Base-by-base conservation (phyloP, 345 rosid genomes). In the Citrus mangshanensis region DNA sequence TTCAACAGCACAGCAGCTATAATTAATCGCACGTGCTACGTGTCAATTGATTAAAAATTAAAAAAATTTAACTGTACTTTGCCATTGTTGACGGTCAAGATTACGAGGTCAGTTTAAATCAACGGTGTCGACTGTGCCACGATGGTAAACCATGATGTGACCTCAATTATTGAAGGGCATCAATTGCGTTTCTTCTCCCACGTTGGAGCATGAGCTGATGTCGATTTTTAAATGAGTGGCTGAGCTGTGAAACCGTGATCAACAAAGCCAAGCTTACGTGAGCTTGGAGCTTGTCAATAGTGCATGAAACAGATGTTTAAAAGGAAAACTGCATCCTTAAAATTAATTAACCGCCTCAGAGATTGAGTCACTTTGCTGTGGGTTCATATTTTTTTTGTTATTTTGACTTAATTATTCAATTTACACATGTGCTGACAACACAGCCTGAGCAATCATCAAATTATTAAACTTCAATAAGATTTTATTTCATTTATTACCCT, bases 1-100 rank as follows among this genome's bases (percentile, higher is more conserved):
- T 2, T 6, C 62, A 35, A 75, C 86, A 84, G 70, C 86, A 46
- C 64, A 77, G 49, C 79, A 30, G 8, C 67, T 70, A 35, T 76
- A 68, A 73, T 72, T 70, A 54, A 55, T 32, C 3, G 64, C 64
- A 58, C 54, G 28, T 59, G 51, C 58, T 73, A 83, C 84, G 84
- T 83, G 88, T 79, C 69, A 65, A 30, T 37, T 27, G 61, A 38
- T 38, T 55, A 9, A 28, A 30, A 28, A 37, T 24, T 13, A 37
- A 56, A 28, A 55, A 68, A 22, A 4, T 12, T 24, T 9, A 40
- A 16, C 7, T 27, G 25, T 32, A 73, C 32, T 19, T 9, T 24
- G 59, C 68, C 22, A 14, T 64, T 21, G 68, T 40, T 40, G 73
- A 35, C 21, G 68, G 72, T 74, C 68, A 9, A 27, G 63, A 74